These are phyloP conservation scores for Phytomonas serpens DNA, from an alignment of 208 protist genomes.

Conservation along the genomic window DNA sequence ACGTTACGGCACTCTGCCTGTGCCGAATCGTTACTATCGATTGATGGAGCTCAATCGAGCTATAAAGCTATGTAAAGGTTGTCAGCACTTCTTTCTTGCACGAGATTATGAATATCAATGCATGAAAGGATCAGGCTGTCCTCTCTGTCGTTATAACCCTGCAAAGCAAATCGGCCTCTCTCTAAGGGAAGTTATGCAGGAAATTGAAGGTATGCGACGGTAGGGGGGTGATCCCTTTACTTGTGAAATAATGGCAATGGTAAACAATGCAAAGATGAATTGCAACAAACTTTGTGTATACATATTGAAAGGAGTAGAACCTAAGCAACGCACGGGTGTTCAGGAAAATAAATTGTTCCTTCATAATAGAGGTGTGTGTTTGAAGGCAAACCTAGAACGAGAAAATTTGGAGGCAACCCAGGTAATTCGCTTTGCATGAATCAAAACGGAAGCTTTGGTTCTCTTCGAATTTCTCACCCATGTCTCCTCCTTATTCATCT, in stretches of 20 bases:
- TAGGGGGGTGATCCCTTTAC: not conserved
- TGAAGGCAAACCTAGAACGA: not conserved
- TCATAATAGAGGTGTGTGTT: not conserved
- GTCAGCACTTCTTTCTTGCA: slow-evolving; percentile 92
- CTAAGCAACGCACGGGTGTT: not conserved
- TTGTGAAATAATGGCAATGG: not conserved
- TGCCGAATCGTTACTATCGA: slow-evolving; percentile 87
- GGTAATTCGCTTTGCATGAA: slow-evolving; percentile 1
- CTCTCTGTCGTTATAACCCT: slow-evolving; percentile 80
- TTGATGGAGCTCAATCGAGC: slow-evolving; percentile 64
- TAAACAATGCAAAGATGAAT: not conserved
- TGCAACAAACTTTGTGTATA: not conserved
- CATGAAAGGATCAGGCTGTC: slow-evolving; percentile 84
- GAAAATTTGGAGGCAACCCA: not conserved
- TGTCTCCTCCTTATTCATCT: not conserved
- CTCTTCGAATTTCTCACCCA: not conserved
- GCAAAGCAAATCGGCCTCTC: slow-evolving; percentile 41
- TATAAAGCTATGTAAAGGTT: slow-evolving; percentile 84
- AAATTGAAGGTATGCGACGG: not conserved
- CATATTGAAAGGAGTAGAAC: not conserved
- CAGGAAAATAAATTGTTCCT: not conserved
- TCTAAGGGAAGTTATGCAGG: slow-evolving; percentile 53
- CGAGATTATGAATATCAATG: slow-evolving; percentile 87
- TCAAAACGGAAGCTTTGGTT: not conserved
- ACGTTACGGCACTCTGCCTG: slow-evolving; percentile 44